These are phyloP conservation scores for Aspergillus diversus DNA, from an alignment of 495 filamentous ascomycete species.

Conservation along the genomic window DNA sequence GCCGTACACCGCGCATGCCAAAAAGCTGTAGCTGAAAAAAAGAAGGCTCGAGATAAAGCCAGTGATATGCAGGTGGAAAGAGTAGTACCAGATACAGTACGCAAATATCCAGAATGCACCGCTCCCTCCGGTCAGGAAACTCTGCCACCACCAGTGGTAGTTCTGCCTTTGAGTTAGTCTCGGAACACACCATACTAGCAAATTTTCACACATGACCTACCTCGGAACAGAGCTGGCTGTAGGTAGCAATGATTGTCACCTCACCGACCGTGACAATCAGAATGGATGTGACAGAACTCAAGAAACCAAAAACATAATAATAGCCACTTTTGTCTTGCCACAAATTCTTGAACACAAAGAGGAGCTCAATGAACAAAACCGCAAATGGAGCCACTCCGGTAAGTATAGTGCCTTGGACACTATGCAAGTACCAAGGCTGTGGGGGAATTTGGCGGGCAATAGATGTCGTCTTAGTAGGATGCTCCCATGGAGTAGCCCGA, in stretches of 20 bases:
- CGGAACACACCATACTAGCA: not conserved
- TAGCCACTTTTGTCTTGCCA: constrained; percentile 95
- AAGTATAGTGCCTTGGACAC: constrained; percentile 63
- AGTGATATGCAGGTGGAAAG: constrained; percentile 77
- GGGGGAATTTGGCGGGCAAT: constrained; percentile 76
- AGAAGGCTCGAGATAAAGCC: constrained; percentile 80
- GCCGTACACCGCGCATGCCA: constrained; percentile 85
- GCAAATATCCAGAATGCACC: constrained; percentile 83
- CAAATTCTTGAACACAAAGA: constrained; percentile 89
- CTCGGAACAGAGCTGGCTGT: constrained; percentile 82
- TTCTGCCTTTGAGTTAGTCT: constrained; percentile 56
- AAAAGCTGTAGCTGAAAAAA: constrained; percentile 82
- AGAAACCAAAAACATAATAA: constrained; percentile 93
- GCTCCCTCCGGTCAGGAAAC: constrained; percentile 80
- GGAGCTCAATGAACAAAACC: constrained; percentile 90
- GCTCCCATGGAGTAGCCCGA: constrained; percentile 71
- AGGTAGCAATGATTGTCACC: constrained; percentile 87
- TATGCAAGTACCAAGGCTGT: constrained; percentile 79
- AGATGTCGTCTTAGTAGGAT: constrained; percentile 80
- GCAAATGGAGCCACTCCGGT: constrained; percentile 89
- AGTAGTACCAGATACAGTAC: constrained; percentile 89
- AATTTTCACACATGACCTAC: constrained; percentile 36
- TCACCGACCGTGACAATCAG: constrained; percentile 80
- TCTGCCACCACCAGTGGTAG: constrained; percentile 96
- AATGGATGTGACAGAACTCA: constrained; percentile 75